phyloP scores from a whole-genome alignment of 345 rosid species.

The Gynandropsis gynandra region DNA sequence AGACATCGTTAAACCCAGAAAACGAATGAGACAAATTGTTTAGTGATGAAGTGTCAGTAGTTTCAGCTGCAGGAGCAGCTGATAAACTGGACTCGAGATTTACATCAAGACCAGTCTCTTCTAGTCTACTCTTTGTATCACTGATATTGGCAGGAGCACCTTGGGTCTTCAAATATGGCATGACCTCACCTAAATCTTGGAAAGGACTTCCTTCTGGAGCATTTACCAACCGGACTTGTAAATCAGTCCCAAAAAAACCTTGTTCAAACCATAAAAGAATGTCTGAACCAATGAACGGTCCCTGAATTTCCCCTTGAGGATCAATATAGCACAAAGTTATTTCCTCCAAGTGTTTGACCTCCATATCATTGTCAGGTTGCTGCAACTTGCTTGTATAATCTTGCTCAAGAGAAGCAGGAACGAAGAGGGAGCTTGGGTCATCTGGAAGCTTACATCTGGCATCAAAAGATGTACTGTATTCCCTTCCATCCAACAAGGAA shows the following conservation, averaged over 20 bases:
- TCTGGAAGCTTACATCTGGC: constrained; percentile 33
- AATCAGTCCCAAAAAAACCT: constrained; percentile 83
- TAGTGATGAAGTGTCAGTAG: constrained; percentile 28
- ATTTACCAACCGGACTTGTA: constrained; percentile 66
- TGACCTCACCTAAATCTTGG: constrained; percentile 52
- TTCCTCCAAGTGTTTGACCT: constrained; percentile 34
- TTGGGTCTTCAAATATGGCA: constrained; percentile 50
- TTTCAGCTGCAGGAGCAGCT: constrained; percentile 29
- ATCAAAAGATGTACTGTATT: constrained; percentile 25
- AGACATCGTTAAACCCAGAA: constrained; percentile 9
- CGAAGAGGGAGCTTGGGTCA: constrained; percentile 41
- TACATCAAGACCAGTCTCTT: constrained; percentile 36
- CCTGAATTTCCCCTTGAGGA: constrained; percentile 82
- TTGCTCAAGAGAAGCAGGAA: constrained; percentile 29
- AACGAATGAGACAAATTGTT: constrained; percentile 20
- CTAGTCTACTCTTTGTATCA: constrained; percentile 29
- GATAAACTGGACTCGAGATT: constrained; percentile 32
- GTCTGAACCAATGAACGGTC: constrained; percentile 74
- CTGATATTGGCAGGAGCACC: constrained; percentile 17
- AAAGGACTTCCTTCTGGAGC: constrained; percentile 72
- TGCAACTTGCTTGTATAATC: constrained; percentile 21
- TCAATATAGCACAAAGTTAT: constrained; percentile 66
- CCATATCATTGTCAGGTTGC: constrained; percentile 17
- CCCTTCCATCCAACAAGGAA: constrained; percentile 17
- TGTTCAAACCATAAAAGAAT: constrained; percentile 83